Base-by-base conservation (phyloP, 495 filamentous ascomycete species). In the Chlorociboria aeruginascens region DNA sequence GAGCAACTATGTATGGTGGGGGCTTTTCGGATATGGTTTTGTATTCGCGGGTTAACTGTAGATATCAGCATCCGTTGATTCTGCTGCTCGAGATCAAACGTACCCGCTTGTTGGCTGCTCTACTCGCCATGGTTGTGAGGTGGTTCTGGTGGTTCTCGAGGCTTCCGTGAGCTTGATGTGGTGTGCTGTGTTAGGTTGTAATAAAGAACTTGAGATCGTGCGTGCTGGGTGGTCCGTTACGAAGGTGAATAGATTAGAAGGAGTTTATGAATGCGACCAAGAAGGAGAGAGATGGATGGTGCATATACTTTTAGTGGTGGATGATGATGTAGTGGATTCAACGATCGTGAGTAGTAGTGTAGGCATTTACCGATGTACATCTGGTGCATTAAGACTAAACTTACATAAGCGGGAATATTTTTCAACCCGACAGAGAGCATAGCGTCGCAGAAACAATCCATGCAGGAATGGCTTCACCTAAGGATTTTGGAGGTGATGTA, bases 1-100 rank as follows among this genome's bases (percentile, higher is more conserved):
- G 92, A 9, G 92, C 90, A 35, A 79, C 73, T 58, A 98, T 97
- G 66, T 85, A 97, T 35, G 89, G 89, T 12, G 90, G 87, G 6
- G 92, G 92, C 59, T 86, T 92, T 64, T 89, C 82, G 57, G 85
- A 76, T 59, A 98, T 94, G 60, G 78, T 74, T 69, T 89, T 82
- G 68, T 95, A 98, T 71, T 98, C 92, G 54, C 89, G 85, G 54
- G 86, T 85, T 61, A 98, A 82, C 86, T 92, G 50, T 40, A 13
- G 44, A 40, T 39, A 14, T 29, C n/a, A 30, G 20, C 20, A 29
- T n/a, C 16, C n/a, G n/a, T 30, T 8, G 44, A 35, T 41, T 37
- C 33, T 40, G 33, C 10, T 30, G 28, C 43, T 16, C 37, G 38
- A 28, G 42, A 45, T 34, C 30, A 8, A 10, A 70, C 83, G 52